Evolutionary conservation across 371 early-diverging fungal genomes (phyloP).

Genomic region (Dichotomocladium elegans): DNA sequence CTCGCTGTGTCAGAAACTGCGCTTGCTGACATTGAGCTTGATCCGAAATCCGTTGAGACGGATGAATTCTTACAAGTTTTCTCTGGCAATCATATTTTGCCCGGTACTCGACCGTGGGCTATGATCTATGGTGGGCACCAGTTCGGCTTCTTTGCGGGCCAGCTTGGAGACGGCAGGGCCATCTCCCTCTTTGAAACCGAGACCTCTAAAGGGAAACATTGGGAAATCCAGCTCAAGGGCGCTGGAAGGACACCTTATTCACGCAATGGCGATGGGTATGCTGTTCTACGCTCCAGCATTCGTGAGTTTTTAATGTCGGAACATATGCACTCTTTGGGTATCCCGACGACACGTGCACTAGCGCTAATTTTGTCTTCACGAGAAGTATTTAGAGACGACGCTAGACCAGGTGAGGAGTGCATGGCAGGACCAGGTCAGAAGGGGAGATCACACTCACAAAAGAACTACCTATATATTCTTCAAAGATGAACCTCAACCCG

Average conservation of each 20-base stretch:
- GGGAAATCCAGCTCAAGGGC: conserved; percentile 86
- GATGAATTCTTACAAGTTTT: conserved; percentile 34
- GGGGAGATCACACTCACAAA: no score
- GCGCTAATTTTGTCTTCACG: conserved; percentile 61
- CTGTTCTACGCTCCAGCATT: conserved; percentile 76
- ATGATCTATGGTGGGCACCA: conserved; percentile 89
- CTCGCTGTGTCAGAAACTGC: conserved; percentile 40
- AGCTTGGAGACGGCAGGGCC: conserved; percentile 88
- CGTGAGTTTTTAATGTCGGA: conserved; percentile 87
- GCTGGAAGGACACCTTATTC: conserved; percentile 87
- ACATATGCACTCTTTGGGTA: conserved; percentile 66
- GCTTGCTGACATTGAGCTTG: conserved; percentile 35
- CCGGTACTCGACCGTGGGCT: conserved; percentile 74
- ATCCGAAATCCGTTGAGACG: conserved; percentile 19
- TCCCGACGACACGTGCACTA: conserved; percentile 81
- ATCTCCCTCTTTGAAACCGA: conserved; percentile 67
- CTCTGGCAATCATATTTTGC: conserved; percentile 36
- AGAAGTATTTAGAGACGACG: conserved; percentile 67
- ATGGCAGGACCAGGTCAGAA: no score
- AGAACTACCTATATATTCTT: not conserved
- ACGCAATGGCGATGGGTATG: conserved; percentile 85
- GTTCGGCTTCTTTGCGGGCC: conserved; percentile 76
- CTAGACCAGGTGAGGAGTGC: conserved; percentile 14
- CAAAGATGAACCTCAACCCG: conserved; percentile 33
- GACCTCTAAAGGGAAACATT: conserved; percentile 37